These are phyloP conservation scores for Favolaschia claudopus DNA, from an alignment of 768 basidiomycete species.

Conservation along the genomic window DNA sequence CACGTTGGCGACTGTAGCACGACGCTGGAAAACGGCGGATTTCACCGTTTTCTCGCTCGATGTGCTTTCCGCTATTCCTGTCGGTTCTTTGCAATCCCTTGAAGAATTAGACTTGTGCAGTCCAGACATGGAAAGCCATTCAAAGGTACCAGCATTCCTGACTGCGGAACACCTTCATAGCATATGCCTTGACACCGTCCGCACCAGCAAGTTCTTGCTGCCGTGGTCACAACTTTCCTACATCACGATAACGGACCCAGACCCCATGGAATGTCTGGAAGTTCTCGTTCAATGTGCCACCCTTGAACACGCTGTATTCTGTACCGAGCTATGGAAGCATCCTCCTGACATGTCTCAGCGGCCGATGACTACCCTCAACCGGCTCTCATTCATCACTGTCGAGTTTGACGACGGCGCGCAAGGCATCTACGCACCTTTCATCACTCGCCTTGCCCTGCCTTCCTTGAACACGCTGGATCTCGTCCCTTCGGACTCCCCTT, in stretches of 20 bases:
- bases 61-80: neutral
- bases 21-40: neutral
- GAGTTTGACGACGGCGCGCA: neutral
- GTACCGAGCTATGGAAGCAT: neutral
- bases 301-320: neutral
- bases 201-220: neutral
- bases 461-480: neutral
- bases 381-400: neutral
- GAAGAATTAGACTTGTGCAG: neutral
- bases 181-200: neutral
- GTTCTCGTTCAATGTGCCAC: neutral
- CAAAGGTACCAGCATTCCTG: neutral
- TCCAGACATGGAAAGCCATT: neutral
- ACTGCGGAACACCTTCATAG: neutral
- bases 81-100: neutral
- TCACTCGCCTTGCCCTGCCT: neutral
- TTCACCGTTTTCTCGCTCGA: neutral
- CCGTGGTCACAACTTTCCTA: slow-evolving; percentile 1
- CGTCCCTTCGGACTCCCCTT: neutral
- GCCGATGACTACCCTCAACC: neutral
- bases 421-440: neutral
- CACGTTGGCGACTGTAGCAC: neutral
- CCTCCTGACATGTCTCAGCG: neutral
- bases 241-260: neutral
- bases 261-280: neutral